A percentile compares a stretch with the other conserved stretches of the same genome.
Evolutionary conservation across 495 filamentous ascomycete genomes (phyloP).

Genomic region (Lepidopterella palustris): DNA sequence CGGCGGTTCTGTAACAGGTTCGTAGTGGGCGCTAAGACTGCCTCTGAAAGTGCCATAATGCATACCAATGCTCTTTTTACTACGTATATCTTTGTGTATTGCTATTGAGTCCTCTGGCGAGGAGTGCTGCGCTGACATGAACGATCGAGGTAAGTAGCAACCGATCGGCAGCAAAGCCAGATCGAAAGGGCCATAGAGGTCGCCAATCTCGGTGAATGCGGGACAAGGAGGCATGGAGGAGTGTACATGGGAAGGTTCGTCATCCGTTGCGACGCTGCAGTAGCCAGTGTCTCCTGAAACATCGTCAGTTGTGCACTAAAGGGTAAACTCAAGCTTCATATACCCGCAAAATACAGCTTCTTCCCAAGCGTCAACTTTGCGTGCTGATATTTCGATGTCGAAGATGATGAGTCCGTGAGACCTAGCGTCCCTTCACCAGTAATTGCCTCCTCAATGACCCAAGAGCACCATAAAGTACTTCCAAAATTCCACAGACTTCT

Average conservation of each 20-base stretch:
- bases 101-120: constrained; percentile 38
- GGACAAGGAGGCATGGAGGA: constrained; percentile 35
- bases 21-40: constrained; percentile 36
- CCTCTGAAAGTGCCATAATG: constrained; percentile 42
- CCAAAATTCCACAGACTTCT: constrained; percentile 31
- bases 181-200: constrained; percentile 38
- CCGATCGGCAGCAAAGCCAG: constrained; percentile 43
- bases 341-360: constrained; percentile 32
- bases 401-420: neutral
- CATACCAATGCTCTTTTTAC: constrained; percentile 42
- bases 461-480: constrained; percentile 48
- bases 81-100: constrained; percentile 38
- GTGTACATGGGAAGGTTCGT: constrained; percentile 18
- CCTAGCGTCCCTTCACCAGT: neutral
- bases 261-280: constrained; percentile 26
- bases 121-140: constrained; percentile 38
- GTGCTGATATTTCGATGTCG: neutral
- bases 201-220: constrained; percentile 37
- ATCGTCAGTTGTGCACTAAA: neutral
- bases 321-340: neutral
- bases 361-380: neutral
- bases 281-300: constrained; percentile 38
- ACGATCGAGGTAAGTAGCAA: constrained; percentile 33
- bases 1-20: constrained; percentile 41
- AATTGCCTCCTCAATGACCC: constrained; percentile 40